Evolutionary conservation across 2,329 filamentous ascomycete genomes (phyloP).

Genomic region (Colletotrichum chrysophilum): DNA sequence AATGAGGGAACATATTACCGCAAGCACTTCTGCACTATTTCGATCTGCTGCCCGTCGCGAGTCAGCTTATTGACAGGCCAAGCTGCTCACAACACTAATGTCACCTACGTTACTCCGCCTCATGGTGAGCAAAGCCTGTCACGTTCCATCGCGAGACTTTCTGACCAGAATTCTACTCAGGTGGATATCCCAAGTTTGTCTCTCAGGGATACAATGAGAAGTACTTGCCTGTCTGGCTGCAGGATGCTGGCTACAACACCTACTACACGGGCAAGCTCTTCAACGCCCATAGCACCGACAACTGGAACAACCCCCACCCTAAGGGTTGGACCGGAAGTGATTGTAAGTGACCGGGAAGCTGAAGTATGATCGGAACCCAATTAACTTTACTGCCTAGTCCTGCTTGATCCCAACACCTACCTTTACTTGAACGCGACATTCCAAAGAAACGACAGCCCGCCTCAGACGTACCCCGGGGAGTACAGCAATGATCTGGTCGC

Average conservation of each 20-base stretch:
- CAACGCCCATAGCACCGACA: conserved; percentile 65
- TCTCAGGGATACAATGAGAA: conserved; percentile 68
- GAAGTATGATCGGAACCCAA: background rate
- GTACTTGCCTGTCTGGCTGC: conserved; percentile 75
- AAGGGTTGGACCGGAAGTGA: conserved; percentile 61
- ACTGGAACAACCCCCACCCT: conserved; percentile 63
- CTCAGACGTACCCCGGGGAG: conserved; percentile 32
- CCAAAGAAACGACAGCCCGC: conserved; percentile 43
- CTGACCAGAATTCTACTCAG: conserved; percentile 24
- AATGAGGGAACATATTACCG: conserved; percentile 64
- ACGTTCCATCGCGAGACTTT: conserved; percentile 28
- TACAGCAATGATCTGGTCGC: conserved; percentile 62
- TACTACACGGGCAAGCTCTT: conserved; percentile 79
- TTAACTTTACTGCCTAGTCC: conserved; percentile 31
- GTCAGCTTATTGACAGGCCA: conserved; percentile 71
- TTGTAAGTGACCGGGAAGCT: conserved; percentile 22
- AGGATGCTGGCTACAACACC: conserved; percentile 70
- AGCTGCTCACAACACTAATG: conserved; percentile 73
- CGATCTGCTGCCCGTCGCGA: conserved; percentile 71
- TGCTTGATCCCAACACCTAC: conserved; percentile 41
- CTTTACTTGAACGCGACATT: conserved; percentile 56
- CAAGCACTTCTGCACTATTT: conserved; percentile 70
- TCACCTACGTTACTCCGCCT: conserved; percentile 61
- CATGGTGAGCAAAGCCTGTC: conserved; percentile 47
- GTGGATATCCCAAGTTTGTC: conserved; percentile 69